Evolutionary conservation across 2,329 filamentous ascomycete genomes (phyloP).

Genomic region (Fusarium subglutinans): DNA sequence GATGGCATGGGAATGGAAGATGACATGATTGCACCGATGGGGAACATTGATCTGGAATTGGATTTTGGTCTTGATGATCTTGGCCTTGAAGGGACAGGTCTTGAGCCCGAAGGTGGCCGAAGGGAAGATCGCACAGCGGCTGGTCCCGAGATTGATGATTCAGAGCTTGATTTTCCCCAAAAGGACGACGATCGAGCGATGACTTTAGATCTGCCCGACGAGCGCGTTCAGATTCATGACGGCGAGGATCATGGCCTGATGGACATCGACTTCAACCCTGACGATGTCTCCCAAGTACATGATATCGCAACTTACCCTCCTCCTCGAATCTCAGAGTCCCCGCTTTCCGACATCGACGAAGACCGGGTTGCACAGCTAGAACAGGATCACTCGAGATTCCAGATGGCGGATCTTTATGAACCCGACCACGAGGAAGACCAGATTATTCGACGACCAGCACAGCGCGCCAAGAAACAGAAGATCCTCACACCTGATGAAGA

Average conservation of each 20-base stretch:
- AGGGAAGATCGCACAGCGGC: constrained; percentile 61
- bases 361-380: constrained; percentile 68
- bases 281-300: constrained; percentile 67
- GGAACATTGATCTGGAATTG: constrained; percentile 76
- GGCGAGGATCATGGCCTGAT: constrained; percentile 72
- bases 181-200: constrained; percentile 66
- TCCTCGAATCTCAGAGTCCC: constrained; percentile 73
- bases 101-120: constrained; percentile 86
- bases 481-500: constrained; percentile 83
- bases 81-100: constrained; percentile 67
- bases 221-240: constrained; percentile 67
- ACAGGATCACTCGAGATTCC: constrained; percentile 63
- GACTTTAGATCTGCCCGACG: constrained; percentile 62
- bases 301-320: constrained; percentile 61
- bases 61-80: constrained; percentile 80
- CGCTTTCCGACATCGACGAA: constrained; percentile 75
- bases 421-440: constrained; percentile 66
- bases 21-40: constrained; percentile 65
- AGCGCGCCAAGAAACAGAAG: constrained; percentile 79
- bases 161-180: constrained; percentile 66
- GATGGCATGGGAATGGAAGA: constrained; percentile 69
- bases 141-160: constrained; percentile 59
- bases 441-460: constrained; percentile 73
- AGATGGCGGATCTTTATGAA: constrained; percentile 69
- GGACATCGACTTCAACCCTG: constrained; percentile 72